phyloP scores from a whole-genome alignment of 495 filamentous ascomycete species.

The Penicillium soppii region DNA sequence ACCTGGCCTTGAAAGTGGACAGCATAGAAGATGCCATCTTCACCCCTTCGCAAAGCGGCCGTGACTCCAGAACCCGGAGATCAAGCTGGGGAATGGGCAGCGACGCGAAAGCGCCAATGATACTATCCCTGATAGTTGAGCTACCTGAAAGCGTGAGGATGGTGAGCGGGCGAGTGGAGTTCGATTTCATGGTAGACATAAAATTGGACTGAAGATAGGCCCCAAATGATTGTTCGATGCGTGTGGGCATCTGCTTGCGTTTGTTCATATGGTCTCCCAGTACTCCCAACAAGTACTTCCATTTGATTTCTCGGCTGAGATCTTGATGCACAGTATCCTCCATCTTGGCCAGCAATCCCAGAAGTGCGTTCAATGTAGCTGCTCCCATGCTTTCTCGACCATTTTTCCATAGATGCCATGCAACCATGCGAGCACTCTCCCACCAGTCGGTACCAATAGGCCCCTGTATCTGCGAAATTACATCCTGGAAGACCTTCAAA shows the following conservation, averaged over 20 bases:
- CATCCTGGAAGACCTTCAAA: constrained; percentile 44
- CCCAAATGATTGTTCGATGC: constrained; percentile 34
- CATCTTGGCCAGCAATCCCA: constrained; percentile 44
- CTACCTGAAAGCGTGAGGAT: constrained; percentile 60
- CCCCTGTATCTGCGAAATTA: constrained; percentile 26
- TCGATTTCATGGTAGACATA: constrained; percentile 14
- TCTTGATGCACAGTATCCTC: constrained; percentile 18
- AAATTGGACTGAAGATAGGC: constrained; percentile 35
- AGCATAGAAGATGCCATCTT: constrained; percentile 51
- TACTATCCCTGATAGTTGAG: constrained; percentile 55
- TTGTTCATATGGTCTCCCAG: constrained; percentile 32
- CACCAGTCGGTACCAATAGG: constrained; percentile 44
- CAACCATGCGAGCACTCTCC: constrained; percentile 52
- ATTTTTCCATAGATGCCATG: constrained; percentile 65
- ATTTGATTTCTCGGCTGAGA: constrained; percentile 21
- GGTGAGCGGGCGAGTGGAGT: constrained; percentile 27
- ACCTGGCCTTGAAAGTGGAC: constrained; percentile 22
- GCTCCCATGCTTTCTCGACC: constrained; percentile 64
- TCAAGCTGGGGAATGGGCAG: constrained; percentile 40
- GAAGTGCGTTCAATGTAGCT: constrained; percentile 52
- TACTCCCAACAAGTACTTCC: constrained; percentile 23
- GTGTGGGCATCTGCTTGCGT: constrained; percentile 22
- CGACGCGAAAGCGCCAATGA: constrained; percentile 29
- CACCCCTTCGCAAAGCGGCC: constrained; percentile 65
- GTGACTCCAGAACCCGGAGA: constrained; percentile 62